phyloP scores from a whole-genome alignment of 2,329 filamentous ascomycete genomes.

The Trichothecium roseum region DNA sequence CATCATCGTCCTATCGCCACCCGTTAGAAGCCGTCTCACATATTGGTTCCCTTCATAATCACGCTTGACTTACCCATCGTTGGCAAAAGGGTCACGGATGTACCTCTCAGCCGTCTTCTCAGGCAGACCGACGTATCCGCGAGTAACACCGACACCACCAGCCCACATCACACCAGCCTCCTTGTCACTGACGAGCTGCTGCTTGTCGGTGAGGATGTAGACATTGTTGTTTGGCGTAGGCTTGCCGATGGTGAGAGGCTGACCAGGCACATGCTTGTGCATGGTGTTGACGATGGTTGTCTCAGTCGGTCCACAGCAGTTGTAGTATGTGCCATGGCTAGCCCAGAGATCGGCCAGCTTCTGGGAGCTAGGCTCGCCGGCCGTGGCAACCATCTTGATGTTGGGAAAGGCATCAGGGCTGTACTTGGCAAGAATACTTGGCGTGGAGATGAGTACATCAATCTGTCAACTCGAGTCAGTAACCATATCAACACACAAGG shows the following conservation, averaged over 20 bases:
- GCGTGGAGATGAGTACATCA: conserved; percentile 29
- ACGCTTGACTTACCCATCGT: conserved; percentile 6
- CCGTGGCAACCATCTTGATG: conserved; percentile 6
- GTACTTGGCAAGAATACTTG: conserved; percentile 32
- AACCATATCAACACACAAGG: background rate
- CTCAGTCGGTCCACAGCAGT: conserved; percentile 16
- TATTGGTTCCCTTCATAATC: too few relatives aligned
- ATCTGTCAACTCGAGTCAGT: conserved; percentile 2
- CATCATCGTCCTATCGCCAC: conserved; percentile 24
- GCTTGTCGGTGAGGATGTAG: conserved; percentile 31
- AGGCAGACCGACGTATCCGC: conserved; percentile 37
- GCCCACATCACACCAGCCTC: conserved; percentile 36
- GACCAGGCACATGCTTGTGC: conserved; percentile 27
- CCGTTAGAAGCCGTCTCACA: conserved; percentile 1
- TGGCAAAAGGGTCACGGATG: conserved; percentile 30
- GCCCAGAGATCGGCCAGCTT: conserved; percentile 7
- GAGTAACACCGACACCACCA: conserved; percentile 34
- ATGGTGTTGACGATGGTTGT: conserved; percentile 40
- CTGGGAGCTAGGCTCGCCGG: conserved; percentile 6
- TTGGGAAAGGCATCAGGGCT: conserved; percentile 23
- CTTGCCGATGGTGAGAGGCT: conserved; percentile 31
- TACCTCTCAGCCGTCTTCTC: conserved; percentile 32
- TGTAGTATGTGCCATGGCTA: conserved; percentile 5
- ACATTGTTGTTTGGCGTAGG: conserved; percentile 39
- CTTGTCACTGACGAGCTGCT: conserved; percentile 27